Conservation (phyloP, 163 green algal genomes). For the Volvox carteri region DNA sequence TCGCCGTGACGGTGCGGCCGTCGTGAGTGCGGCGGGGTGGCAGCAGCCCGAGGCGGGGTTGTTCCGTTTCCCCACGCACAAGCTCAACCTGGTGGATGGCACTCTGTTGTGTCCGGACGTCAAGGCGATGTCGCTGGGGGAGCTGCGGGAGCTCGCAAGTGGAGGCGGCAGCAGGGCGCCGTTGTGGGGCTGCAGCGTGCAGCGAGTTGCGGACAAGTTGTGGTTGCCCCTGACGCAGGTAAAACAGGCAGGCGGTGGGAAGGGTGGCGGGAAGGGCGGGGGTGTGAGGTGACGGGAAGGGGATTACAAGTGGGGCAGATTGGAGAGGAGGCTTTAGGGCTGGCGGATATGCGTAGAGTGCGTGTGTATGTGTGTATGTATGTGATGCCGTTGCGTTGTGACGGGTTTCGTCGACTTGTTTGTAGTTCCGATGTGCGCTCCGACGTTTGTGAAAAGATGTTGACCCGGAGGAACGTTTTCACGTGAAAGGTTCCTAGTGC, state of each 20-base stretch:
- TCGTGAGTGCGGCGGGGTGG: background rate
- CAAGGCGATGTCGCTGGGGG: background rate
- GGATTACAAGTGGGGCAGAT: too few relatives aligned
- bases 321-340: too few relatives aligned
- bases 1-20: background rate
- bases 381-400: too few relatives aligned
- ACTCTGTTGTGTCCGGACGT: constrained; percentile 1
- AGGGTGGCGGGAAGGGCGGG: background rate
- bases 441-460: too few relatives aligned
- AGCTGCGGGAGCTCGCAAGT: constrained; percentile 8
- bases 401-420: too few relatives aligned
- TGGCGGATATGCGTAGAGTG: too few relatives aligned
- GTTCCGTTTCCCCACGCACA: background rate
- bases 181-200: constrained; percentile 32
- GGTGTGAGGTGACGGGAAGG: too few relatives aligned
- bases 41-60: constrained; percentile 11
- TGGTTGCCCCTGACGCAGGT: constrained; percentile 47
- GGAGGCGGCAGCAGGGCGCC: constrained; percentile 1
- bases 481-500: too few relatives aligned
- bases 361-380: too few relatives aligned
- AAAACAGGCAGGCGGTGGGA: background rate
- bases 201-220: constrained; percentile 19
- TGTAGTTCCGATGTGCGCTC: too few relatives aligned
- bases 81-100: background rate
- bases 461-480: too few relatives aligned